These are phyloP conservation scores for Hypoxylon sp. DNA, from an alignment of 2,329 filamentous ascomycete species.

Conservation along the genomic window DNA sequence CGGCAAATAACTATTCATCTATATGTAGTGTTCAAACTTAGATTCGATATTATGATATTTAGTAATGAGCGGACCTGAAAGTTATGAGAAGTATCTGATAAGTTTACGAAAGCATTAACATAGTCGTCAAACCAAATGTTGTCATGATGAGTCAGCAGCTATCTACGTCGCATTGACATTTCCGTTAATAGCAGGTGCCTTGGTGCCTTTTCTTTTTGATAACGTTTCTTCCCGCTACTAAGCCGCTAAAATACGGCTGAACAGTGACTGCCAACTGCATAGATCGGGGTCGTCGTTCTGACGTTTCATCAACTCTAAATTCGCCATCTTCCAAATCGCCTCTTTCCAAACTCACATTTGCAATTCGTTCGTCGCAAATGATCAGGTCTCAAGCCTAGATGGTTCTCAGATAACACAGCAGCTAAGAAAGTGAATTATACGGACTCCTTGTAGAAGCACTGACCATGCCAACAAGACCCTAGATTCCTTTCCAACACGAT, in stretches of 20 bases:
- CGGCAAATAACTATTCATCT: background rate
- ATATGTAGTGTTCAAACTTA: no score
- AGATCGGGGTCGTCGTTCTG: background rate
- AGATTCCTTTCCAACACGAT: constrained; percentile 3
- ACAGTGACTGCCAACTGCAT: background rate
- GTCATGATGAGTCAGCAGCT: constrained; percentile 39
- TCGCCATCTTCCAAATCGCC: background rate
- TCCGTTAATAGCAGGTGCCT: background rate
- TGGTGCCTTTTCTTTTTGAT: background rate
- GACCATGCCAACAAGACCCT: constrained; percentile 11
- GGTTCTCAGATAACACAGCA: background rate
- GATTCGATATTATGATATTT: no score
- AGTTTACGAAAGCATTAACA: background rate
- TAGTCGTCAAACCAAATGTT: no score
- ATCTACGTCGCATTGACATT: background rate
- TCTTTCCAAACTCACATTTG: constrained; percentile 8
- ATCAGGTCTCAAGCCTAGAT: no score
- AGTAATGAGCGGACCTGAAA: no score
- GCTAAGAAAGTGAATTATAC: background rate
- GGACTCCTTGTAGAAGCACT: background rate
- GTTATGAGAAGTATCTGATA: background rate
- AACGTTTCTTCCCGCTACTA: background rate
- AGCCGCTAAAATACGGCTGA: background rate
- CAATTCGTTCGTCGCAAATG: background rate
- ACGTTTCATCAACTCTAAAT: background rate